Base-by-base conservation (phyloP, 2,329 filamentous ascomycete genomes). In the Neophaeococcomyces aloes region DNA sequence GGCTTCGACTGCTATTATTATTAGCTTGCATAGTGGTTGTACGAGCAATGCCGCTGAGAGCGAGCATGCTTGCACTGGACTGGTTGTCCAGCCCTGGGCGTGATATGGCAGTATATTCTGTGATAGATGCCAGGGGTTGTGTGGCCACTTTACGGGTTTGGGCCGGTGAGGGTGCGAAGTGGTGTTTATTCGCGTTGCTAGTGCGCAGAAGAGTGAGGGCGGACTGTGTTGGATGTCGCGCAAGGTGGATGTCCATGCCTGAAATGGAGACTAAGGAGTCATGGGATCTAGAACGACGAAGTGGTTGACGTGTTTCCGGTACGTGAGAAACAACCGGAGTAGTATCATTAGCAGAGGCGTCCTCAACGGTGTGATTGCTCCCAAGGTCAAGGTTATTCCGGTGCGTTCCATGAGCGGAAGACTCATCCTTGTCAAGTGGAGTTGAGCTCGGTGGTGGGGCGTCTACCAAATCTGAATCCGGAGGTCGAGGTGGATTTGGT, bases 211-310 rank as follows among this genome's bases (percentile, higher is more conserved):
- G 27, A 33, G 35, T 48, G 3, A 46, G 44, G 44, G 50, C 67
- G 14, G 80, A 76, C 46, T 91, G 73, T 56, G 93, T 85, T 27
- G 83, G 85, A 3, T 83, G 76, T 1, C 74, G 72, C 55, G 81
- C 80, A 3, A 93, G 87, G 60, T 94, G 87, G 38, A 94, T 93
- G 58, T 95, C 89, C 60, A 94, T 81, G 2, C 86, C 87, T 0
- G 81, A 78, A 1, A 94, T 74, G 0, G 88, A 95, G 53, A 95
- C 75, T 48, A 95, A 80, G 14, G 86, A 94, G 59, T 95, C 88
- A 54, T 94, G 86, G 1, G 88, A 94, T 2, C 78, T 59, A 2
- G 78, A 72, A 25, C 82, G 79, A 31, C 77, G 82, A 3, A 88
- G 62, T 2, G 63, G 61, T 42, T 65, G 67, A 44, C 60, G 32